Evolutionary conservation across 2,329 filamentous ascomycete species (phyloP).

Genomic region (Fusarium algeriense): DNA sequence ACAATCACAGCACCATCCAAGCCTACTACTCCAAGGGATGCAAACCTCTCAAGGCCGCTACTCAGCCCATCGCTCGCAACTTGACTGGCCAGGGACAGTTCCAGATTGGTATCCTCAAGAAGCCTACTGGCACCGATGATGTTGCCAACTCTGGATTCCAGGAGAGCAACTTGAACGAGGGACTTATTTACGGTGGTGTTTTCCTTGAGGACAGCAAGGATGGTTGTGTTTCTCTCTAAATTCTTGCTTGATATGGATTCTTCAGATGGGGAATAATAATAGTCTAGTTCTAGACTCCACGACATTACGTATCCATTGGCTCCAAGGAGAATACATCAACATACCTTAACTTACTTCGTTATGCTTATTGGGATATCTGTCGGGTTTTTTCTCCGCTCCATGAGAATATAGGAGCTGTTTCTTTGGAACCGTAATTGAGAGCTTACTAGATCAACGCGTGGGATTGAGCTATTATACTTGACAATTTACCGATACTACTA

Average conservation of each 20-base stretch:
- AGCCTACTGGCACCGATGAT: conserved; percentile 63
- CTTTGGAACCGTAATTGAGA: background rate
- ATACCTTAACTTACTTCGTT: background rate
- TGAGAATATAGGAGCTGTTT: no score
- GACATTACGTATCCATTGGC: background rate
- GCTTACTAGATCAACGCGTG: no score
- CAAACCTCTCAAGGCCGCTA: conserved; percentile 61
- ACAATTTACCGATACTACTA: no score
- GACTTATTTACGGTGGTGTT: conserved; percentile 64
- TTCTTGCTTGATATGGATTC: background rate
- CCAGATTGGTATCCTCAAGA: conserved; percentile 73
- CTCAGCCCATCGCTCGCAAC: conserved; percentile 63
- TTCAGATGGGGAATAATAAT: background rate
- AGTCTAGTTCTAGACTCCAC: background rate
- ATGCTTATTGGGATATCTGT: background rate
- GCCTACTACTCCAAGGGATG: conserved; percentile 67
- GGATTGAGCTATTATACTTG: no score
- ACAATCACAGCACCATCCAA: conserved; percentile 61
- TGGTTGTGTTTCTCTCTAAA: conserved; percentile 51
- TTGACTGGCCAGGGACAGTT: conserved; percentile 68
- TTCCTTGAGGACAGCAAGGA: conserved; percentile 64
- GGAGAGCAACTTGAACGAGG: conserved; percentile 62
- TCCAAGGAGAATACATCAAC: background rate
- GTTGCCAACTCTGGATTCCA: conserved; percentile 63
- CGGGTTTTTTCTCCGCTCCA: background rate